Base-by-base conservation (phyloP, 1,284 basidiomycete genomes). In the Ceratobasidium sp. region DNA sequence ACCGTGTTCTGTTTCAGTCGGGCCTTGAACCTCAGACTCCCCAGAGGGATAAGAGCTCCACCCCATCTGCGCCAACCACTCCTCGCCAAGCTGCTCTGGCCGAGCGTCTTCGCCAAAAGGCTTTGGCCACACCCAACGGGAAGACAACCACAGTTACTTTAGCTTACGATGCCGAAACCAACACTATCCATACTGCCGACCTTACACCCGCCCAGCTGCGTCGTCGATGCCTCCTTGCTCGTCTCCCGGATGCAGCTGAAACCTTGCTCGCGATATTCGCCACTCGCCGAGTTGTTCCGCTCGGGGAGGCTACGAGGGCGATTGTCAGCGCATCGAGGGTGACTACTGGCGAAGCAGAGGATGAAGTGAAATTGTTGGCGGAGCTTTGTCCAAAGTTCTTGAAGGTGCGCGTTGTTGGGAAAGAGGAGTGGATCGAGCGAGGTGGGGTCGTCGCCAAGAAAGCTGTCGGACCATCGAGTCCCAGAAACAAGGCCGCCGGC, bases 331-430 rank as follows among this genome's bases (percentile, higher is more conserved):
- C 60, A 14, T 69, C 60, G 27, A 69, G 77, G 23, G 57, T 78
- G 16, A 75, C 48, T 44, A 35, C 48, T 50, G 90, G 91, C 10
- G 93, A 95, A 83, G 93, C 93, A 1, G 88, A 88, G 67, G 93
- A 94, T 81, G 94, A 92, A 2, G 83, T 95, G 54, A 84, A 85
- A 27, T 86, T 94, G 83, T 87, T 95, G 68, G 86, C 87, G 6
- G 87, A 87, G 54, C 84, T 94, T 20, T 94, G 93, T 81, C 93
- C 93, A 0, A 94, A 94, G 85, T 94, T 94, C 86, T 83, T 95
- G 76, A 90, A 87, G 81, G 86, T 86, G 67, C 84, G 93, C 12
- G 85, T 88, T 79, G 88, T 94, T 23, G 88, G 85, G 8, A 89
- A 90, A n/a, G 90, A 90, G 81, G 92, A 92, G 73, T 94, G 93